Conservation (phyloP, 805 yeast species). For the Vanderwaltozyma tropicalis region DNA sequence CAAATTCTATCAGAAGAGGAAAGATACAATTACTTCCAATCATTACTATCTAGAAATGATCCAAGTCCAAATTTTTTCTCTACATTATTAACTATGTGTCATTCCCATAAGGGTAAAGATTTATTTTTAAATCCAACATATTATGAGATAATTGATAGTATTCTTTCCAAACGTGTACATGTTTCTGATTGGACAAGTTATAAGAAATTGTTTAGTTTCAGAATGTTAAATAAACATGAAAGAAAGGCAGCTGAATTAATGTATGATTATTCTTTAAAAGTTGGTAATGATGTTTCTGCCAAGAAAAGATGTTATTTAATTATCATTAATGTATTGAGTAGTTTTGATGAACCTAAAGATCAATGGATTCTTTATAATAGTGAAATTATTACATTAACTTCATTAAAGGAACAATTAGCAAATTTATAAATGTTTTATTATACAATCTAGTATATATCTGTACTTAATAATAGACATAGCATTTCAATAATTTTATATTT, state of each 20-base stretch:
- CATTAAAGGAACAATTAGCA: constrained; percentile 15
- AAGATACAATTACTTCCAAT: constrained; percentile 16
- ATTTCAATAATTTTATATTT: too few relatives aligned
- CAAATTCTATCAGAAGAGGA: constrained; percentile 11
- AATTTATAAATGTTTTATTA: too few relatives aligned
- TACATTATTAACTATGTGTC: constrained; percentile 15
- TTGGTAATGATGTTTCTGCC: constrained; percentile 4
- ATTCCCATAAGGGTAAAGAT: constrained; percentile 2
- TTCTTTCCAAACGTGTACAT: constrained; percentile 10
- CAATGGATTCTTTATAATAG: constrained; percentile 24
- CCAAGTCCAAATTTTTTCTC: constrained; percentile 15
- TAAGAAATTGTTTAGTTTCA: constrained; percentile 21
- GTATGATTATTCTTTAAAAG: constrained; percentile 12
- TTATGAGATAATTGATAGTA: constrained; percentile 17
- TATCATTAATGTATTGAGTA: constrained; percentile 20
- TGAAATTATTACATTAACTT: constrained; percentile 20
- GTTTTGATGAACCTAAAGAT: constrained; percentile 18
- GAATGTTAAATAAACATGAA: constrained; percentile 19
- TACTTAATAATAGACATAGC: too few relatives aligned
- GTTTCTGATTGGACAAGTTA: constrained; percentile 15
- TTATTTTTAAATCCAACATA: constrained; percentile 16
- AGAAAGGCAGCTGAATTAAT: constrained; percentile 25
- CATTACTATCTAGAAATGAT: constrained; percentile 9
- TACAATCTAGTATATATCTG: too few relatives aligned
- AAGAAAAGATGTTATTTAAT: constrained; percentile 17